Evolutionary conservation across 345 rosid genomes (phyloP).

Genomic region (Chamaenerion angustifolium): DNA sequence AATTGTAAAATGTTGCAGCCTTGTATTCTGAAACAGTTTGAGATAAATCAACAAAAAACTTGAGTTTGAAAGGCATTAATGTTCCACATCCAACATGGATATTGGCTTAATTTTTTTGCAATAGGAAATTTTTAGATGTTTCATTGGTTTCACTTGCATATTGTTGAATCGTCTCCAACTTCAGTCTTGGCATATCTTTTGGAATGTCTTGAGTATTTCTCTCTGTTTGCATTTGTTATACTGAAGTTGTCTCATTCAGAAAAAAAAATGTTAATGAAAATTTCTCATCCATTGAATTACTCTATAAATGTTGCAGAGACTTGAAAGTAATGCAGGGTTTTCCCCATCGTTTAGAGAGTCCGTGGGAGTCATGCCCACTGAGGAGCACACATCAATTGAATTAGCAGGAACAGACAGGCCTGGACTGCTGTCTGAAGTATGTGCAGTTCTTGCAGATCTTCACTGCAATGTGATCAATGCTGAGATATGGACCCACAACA

Average conservation of each 20-base stretch:
- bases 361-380: constrained; percentile 69
- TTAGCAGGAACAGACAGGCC: constrained; percentile 79
- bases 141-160: neutral
- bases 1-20: neutral
- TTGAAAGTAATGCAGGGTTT: constrained; percentile 57
- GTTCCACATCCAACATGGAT: neutral
- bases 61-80: neutral
- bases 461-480: constrained; percentile 72
- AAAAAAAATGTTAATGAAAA: neutral
- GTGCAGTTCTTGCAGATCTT: constrained; percentile 83
- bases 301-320: constrained; percentile 34
- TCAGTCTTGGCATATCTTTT: no score
- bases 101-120: neutral
- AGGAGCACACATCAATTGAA: constrained; percentile 71
- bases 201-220: neutral
- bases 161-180: neutral
- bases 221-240: neutral
- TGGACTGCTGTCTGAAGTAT: constrained; percentile 77
- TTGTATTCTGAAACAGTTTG: neutral
- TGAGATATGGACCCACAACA: constrained; percentile 94
- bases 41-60: neutral
- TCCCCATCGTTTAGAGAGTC: constrained; percentile 44
- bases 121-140: neutral
- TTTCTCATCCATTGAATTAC: neutral
- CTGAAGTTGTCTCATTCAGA: neutral